phyloP scores from a whole-genome alignment of 73 alveolate species.

The Tetrahymena elliotti region DNA sequence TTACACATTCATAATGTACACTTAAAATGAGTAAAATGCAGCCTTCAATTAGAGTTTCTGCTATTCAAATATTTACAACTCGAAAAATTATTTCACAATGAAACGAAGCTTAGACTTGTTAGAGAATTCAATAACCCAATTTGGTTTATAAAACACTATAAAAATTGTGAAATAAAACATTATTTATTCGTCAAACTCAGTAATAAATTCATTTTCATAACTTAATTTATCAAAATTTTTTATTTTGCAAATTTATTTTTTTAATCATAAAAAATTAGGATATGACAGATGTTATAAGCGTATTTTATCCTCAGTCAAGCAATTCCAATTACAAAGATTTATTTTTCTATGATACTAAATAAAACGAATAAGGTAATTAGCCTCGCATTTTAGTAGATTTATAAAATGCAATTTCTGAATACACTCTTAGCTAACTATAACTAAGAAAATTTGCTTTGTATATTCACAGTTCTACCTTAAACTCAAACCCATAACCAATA shows the following conservation, averaged over 20 bases:
- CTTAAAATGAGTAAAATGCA: neutral
- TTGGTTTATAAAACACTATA: neutral
- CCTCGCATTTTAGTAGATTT: neutral
- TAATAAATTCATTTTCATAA: too few species aligned
- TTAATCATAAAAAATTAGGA: neutral
- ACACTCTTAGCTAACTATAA: neutral
- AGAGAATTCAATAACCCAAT: neutral
- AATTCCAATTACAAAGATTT: neutral
- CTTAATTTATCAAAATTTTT: too few species aligned
- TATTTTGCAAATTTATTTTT: too few species aligned
- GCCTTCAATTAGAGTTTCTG: neutral
- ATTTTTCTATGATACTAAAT: neutral
- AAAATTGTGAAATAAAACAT: neutral
- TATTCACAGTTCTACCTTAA: neutral
- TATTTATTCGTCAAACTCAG: neutral
- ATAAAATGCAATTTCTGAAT: neutral
- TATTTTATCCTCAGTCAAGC: neutral
- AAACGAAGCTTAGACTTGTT: neutral
- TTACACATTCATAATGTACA: neutral
- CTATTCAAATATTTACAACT: neutral
- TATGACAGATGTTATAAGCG: neutral
- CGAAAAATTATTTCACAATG: neutral
- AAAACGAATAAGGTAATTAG: neutral
- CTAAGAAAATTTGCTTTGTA: neutral
- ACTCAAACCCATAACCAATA: neutral